phyloP scores from a whole-genome alignment of 148 eudicot species.

The Oxyria digyna region DNA sequence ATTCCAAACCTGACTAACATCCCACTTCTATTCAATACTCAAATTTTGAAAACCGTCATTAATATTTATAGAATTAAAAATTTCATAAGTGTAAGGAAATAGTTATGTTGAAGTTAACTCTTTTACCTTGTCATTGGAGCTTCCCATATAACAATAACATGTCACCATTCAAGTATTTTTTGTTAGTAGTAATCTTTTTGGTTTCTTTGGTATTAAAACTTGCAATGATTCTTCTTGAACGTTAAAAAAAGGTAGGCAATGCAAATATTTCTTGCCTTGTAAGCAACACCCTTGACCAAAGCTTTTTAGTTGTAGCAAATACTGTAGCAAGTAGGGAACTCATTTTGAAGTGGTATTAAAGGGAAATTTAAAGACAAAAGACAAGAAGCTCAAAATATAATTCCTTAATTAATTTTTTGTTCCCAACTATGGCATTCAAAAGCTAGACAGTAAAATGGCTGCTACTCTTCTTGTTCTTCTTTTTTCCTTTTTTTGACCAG shows the following conservation, averaged over 20 bases:
- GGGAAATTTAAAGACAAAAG: slow-evolving; percentile 1
- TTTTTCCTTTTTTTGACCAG: not conserved
- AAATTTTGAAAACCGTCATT: too few relatives aligned
- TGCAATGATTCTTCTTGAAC: not conserved
- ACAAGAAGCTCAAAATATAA: not conserved
- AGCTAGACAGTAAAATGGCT: slow-evolving; percentile 4
- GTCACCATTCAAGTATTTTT: too few relatives aligned
- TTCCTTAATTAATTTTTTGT: not conserved
- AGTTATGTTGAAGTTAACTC: too few relatives aligned
- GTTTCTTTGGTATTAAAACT: not conserved
- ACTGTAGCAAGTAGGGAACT: slow-evolving; percentile 6
- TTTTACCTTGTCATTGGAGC: too few relatives aligned
- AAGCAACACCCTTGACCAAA: slow-evolving; percentile 8
- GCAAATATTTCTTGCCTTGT: slow-evolving; percentile 8
- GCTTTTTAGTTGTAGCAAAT: not conserved
- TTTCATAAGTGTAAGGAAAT: too few relatives aligned
- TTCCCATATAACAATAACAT: too few relatives aligned
- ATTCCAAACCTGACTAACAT: too few relatives aligned
- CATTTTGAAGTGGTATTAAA: not conserved
- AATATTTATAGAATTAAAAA: too few relatives aligned
- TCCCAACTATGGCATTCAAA: slow-evolving; percentile 5
- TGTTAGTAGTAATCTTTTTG: not conserved
- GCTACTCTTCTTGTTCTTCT: not conserved
- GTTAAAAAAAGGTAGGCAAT: not conserved
- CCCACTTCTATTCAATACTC: too few relatives aligned